These are phyloP conservation scores for Citrullus mucosospermus DNA, from an alignment of 306 rosid species.

Conservation along the genomic window DNA sequence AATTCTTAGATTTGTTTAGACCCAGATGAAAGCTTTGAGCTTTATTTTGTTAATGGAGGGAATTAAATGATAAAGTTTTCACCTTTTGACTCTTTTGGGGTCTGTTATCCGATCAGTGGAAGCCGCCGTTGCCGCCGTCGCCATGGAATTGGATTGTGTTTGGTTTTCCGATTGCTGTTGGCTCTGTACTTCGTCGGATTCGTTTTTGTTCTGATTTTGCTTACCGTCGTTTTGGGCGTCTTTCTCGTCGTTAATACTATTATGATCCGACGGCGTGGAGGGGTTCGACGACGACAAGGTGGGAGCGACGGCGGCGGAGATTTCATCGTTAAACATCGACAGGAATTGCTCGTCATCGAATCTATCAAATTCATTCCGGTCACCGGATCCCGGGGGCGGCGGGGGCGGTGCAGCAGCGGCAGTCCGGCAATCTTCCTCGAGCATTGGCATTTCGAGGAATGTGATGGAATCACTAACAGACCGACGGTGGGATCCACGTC, in stretches of 20 bases:
- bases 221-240: neutral
- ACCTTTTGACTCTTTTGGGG: constrained; percentile 94
- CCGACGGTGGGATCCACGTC: constrained; percentile 74
- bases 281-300: constrained; percentile 55
- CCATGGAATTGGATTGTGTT: constrained; percentile 9
- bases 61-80: neutral
- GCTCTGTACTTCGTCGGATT: constrained; percentile 53
- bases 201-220: constrained; percentile 31
- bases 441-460: constrained; percentile 53
- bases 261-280: constrained; percentile 64
- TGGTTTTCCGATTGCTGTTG: constrained; percentile 37
- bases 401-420: neutral
- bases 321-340: constrained; percentile 68
- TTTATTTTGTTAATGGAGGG: neutral
- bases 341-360: constrained; percentile 78
- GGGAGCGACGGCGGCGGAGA: constrained; percentile 19
- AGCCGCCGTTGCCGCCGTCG: neutral
- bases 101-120: constrained; percentile 47
- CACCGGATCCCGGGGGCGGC: neutral
- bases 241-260: constrained; percentile 54
- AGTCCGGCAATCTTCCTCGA: constrained; percentile 40
- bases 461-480: constrained; percentile 61
- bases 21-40: neutral
- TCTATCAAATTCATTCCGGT: constrained; percentile 39
- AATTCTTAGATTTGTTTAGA: neutral